Evolutionary conservation across 2,329 filamentous ascomycete genomes (phyloP).

Genomic region (Colletotrichum trifolii): DNA sequence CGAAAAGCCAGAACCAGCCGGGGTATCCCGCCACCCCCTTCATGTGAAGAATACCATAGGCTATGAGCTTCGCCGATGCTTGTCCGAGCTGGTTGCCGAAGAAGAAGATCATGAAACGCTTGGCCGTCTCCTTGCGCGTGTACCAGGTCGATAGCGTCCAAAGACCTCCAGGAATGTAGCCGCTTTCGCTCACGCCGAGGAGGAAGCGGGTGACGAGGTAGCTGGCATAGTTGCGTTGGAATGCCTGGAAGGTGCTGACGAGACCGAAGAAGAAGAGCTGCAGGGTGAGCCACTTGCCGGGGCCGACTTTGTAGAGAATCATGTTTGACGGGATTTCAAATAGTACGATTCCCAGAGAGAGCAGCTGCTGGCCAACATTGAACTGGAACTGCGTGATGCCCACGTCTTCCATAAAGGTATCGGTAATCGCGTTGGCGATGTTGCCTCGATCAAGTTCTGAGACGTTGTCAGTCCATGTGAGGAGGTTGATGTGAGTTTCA

Average conservation of each 20-base stretch:
- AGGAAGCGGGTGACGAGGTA: slow-evolving; percentile 63
- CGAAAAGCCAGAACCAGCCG: slow-evolving; percentile 70
- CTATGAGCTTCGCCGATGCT: slow-evolving; percentile 53
- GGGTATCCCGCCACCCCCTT: slow-evolving; percentile 56
- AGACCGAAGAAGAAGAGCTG: slow-evolving; percentile 65
- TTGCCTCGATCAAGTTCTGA: slow-evolving; percentile 53
- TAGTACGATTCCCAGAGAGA: slow-evolving; percentile 60
- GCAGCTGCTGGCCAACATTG: slow-evolving; percentile 62
- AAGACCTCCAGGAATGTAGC: slow-evolving; percentile 64
- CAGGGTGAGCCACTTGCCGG: slow-evolving; percentile 63
- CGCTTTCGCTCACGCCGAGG: slow-evolving; percentile 64
- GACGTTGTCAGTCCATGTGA: background rate
- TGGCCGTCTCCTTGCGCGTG: slow-evolving; percentile 61
- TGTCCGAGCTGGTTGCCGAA: slow-evolving; percentile 65
- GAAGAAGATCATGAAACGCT: slow-evolving; percentile 65
- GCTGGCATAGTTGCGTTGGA: slow-evolving; percentile 56
- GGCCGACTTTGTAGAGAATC: slow-evolving; percentile 58
- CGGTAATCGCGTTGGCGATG: slow-evolving; percentile 48
- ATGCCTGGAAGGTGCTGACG: slow-evolving; percentile 66
- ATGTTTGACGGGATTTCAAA: slow-evolving; percentile 60
- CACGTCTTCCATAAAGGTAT: slow-evolving; percentile 61
- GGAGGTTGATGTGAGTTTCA: background rate
- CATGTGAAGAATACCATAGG: slow-evolving; percentile 61
- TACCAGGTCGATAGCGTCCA: slow-evolving; percentile 67
- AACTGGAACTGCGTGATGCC: slow-evolving; percentile 61